These are phyloP conservation scores for Colletotrichum lentis DNA, from an alignment of 2,329 filamentous ascomycete genomes.

Conservation along the genomic window DNA sequence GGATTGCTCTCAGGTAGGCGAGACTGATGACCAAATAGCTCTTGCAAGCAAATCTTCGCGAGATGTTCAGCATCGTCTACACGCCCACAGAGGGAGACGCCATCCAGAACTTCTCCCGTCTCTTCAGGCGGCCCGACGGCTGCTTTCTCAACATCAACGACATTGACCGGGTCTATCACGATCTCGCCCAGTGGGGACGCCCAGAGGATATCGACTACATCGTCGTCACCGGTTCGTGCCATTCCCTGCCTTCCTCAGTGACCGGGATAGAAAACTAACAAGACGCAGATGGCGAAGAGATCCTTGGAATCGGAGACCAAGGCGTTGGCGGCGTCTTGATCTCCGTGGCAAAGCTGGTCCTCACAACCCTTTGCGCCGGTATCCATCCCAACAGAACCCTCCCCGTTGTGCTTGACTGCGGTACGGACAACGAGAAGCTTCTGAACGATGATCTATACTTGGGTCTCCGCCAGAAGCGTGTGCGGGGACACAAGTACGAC, in stretches of 20 bases:
- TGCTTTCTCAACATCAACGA: conserved; percentile 82
- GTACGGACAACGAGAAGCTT: conserved; percentile 80
- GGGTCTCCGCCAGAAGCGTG: conserved; percentile 72
- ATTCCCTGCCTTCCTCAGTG: neutral
- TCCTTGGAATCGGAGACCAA: conserved; percentile 89
- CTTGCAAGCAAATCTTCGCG: conserved; percentile 78
- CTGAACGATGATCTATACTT: conserved; percentile 82
- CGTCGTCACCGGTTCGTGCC: conserved; percentile 75
- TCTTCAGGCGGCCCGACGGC: conserved; percentile 82
- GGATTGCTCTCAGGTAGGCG: too few relatives aligned
- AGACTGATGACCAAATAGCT: conserved; percentile 56
- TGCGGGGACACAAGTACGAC: conserved; percentile 77
- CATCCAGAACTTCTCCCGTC: conserved; percentile 81
- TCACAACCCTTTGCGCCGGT: conserved; percentile 87
- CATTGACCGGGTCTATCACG: conserved; percentile 69
- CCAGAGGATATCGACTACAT: conserved; percentile 86
- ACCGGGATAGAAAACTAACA: conserved; percentile 18
- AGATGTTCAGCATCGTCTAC: conserved; percentile 92
- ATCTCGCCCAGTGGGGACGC: conserved; percentile 72
- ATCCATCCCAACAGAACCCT: conserved; percentile 81
- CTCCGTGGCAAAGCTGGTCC: conserved; percentile 80
- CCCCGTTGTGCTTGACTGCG: conserved; percentile 84
- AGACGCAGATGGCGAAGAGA: conserved; percentile 67
- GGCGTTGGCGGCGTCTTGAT: conserved; percentile 87
- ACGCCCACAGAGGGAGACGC: conserved; percentile 91